Base-by-base conservation (phyloP, 805 yeast species). In the Starmerella asiatica region DNA sequence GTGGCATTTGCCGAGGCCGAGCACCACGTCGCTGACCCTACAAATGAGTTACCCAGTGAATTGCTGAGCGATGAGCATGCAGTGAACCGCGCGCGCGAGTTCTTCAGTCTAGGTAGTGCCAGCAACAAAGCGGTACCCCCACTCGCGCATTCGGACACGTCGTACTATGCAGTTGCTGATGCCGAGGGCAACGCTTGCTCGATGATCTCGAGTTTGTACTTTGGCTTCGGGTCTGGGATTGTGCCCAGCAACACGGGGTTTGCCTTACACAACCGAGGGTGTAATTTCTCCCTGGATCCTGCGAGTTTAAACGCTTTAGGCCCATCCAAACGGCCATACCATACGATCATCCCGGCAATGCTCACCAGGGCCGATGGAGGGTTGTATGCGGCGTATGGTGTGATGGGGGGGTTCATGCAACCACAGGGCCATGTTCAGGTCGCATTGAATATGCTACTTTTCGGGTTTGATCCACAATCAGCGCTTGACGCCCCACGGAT, bases 401-500 rank as follows among this genome's bases (percentile, higher is more conserved):
- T 78, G 45, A 80, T 79, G 84, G 93, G 93, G 15, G 93, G 88
- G 0, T 81, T 75, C 61, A 79, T 76, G 63, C 93, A 82, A 56
- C 93, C 93, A 3, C 83, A 79, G 50, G 86, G 86, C 2, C 93
- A 81, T 50, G 74, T 81, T 5, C 88, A 79, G 56, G 86, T 79
- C 28, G 76, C 71, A 29, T 58, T 80, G 45, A 81, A 82, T 55
- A 56, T 81, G 66, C 51, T 68, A 2, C 53, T 75, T 11, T 81
- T 76, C 55, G 75, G 75, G 0, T 57, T 75, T 51, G 69, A 71
- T 39, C 82, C 88, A 2, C 93, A 82, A 57, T 71, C 74, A 49
- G 75, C 85, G 4, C 57, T 80, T 28, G 91, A 81, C 54, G 73
- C 79, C 11, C 91, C 93, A 3, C 65, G 93, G 46, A 63, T 82